Percentiles rank a stretch among this genome's conserved stretches.
Evolutionary conservation across 441 rosid species (phyloP).

Genomic region (Pelargonium australe): DNA sequence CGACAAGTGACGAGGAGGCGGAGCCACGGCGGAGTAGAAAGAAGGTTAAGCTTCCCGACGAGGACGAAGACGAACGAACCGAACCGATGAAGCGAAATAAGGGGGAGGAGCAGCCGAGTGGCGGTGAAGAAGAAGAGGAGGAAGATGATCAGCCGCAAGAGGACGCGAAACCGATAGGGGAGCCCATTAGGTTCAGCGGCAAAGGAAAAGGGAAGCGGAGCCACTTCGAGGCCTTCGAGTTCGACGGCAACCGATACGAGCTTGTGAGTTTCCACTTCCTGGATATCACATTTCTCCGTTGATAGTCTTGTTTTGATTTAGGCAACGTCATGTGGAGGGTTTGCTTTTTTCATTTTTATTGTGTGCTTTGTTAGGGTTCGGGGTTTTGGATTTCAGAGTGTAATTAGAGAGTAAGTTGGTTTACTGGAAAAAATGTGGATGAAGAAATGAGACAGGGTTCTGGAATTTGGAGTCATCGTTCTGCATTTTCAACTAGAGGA

Average conservation of each 20-base stretch:
- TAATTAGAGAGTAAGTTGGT: not conserved
- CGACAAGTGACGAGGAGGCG: constrained; percentile 81
- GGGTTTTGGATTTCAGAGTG: not conserved
- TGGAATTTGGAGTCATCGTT: too few relatives aligned
- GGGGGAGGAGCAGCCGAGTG: constrained; percentile 20
- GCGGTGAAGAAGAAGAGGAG: constrained; percentile 29
- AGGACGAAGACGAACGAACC: not conserved
- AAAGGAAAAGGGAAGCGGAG: constrained; percentile 64
- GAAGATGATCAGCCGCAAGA: constrained; percentile 52
- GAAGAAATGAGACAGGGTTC: not conserved
- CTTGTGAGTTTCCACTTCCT: constrained; percentile 45
- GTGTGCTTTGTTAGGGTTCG: too few relatives aligned
- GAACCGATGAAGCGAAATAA: constrained; percentile 4
- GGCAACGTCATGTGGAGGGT: not conserved
- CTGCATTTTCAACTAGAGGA: too few relatives aligned
- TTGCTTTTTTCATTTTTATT: not conserved
- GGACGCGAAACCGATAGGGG: constrained; percentile 77
- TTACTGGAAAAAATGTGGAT: not conserved
- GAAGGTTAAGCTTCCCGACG: not conserved
- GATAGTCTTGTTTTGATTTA: not conserved
- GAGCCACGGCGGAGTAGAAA: constrained; percentile 12
- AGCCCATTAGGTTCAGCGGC: constrained; percentile 47
- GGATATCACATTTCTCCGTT: not conserved
- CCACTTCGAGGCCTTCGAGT: constrained; percentile 62
- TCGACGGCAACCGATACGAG: constrained; percentile 63